Evolutionary conservation across 164 flowering plant genomes (phyloP), one percentile per base, ranked within the genome.

Genomic region (Cinnamomum chago): DNA sequence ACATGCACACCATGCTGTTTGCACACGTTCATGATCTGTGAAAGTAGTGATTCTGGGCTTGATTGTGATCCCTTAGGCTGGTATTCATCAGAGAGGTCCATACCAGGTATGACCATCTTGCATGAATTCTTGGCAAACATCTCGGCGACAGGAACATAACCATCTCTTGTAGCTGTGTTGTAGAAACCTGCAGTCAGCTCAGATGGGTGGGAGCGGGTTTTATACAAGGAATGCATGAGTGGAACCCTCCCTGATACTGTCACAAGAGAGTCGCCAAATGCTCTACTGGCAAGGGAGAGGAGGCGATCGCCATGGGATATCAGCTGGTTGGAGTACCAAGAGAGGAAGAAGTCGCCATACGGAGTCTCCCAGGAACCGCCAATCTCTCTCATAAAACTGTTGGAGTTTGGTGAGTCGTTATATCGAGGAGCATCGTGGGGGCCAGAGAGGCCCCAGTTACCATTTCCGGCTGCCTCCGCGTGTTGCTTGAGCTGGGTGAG

Each of bases 341-440:
- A 83, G 50, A 93, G 94, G 88, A 95, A 95, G 82, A 95, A 95
- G 70, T 92, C 81, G 2, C 96, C 99, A 74, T 95, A 95, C 0
- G 83, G 82, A 70, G 89, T 84, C 79, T 91, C 93, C 99, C 99
- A 95, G 18, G 99, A 93, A 47, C 99, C 98, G 13, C 90, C 92
- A 40, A 84, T 71, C 22, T 90, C 93, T 77, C 74, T 84, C 77
- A 90, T 88, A 85, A 95, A 95, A 67, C 50, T 76, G 67, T 64
- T 83, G 2, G 85, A 77, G 70, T 79, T 65, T 17, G 98, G 96
- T 17, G 80, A 40, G 35, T 89, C 79, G 51, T 89, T 72, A 70
- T 87, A 90, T n/a, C 68, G 52, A 0, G 99, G 97, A 20, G 85
- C 90, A 75, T 95, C 96, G 73, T 93, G 99, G 5, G 99, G 99